Evolutionary conservation across 139 green algal genomes (phyloP).

Genomic region (Edaphochlamys debaryana): DNA sequence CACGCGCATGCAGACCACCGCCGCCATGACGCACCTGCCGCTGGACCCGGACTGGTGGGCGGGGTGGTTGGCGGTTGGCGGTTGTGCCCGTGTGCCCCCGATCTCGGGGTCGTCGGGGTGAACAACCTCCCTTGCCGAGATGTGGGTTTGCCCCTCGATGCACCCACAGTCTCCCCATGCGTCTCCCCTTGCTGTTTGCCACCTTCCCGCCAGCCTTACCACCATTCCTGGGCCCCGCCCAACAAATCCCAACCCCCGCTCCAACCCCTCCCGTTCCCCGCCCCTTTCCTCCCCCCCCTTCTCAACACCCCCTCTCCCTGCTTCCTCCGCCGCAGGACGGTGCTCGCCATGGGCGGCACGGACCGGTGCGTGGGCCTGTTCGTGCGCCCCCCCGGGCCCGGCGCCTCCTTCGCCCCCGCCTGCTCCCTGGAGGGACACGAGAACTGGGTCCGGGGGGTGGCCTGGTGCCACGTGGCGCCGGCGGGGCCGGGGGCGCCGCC

Average conservation of each 20-base stretch:
- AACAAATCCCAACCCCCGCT: too few relatives aligned
- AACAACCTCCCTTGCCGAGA: too few relatives aligned
- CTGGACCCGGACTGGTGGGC: slow-evolving; percentile 55
- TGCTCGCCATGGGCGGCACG: slow-evolving; percentile 83
- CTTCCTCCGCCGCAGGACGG: slow-evolving; percentile 48
- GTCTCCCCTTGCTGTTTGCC: too few relatives aligned
- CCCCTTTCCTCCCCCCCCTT: too few relatives aligned
- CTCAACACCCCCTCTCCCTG: neutral
- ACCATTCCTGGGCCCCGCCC: too few relatives aligned
- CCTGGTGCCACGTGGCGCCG: slow-evolving; percentile 62
- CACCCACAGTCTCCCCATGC: too few relatives aligned
- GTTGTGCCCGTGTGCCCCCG: too few relatives aligned
- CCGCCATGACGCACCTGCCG: slow-evolving; percentile 65
- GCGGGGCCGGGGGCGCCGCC: neutral
- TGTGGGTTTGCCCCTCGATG: too few relatives aligned
- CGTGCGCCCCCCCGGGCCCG: slow-evolving; percentile 40
- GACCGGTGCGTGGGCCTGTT: slow-evolving; percentile 74
- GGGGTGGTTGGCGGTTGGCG: too few relatives aligned
- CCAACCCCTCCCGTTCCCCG: too few relatives aligned
- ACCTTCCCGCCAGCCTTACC: too few relatives aligned
- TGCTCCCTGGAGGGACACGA: slow-evolving; percentile 81
- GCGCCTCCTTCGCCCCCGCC: slow-evolving; percentile 55
- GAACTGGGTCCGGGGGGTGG: slow-evolving; percentile 87
- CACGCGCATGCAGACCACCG: slow-evolving; percentile 66
- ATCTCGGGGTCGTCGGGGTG: too few relatives aligned